Conservation (phyloP, 805 yeast genomes). For the Saccharomycopsis oosterbeekiorum region DNA sequence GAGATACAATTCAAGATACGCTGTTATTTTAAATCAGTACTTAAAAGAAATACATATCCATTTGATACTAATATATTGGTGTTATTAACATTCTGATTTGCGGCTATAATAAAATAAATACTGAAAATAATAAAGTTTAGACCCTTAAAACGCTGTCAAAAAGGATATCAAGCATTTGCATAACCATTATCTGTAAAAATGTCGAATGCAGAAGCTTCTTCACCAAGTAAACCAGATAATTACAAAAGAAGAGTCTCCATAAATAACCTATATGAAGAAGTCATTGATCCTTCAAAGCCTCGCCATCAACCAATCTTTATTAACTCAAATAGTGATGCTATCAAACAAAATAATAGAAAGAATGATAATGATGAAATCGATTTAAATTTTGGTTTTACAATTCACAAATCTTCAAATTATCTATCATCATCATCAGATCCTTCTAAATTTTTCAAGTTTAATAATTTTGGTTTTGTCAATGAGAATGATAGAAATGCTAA, state of each 20-base stretch:
- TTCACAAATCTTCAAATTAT: constrained; percentile 1
- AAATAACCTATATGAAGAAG: constrained; percentile 8
- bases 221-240: background rate
- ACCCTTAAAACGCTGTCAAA: too few species aligned
- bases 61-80: too few species aligned
- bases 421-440: constrained; percentile 7
- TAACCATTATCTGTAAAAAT: background rate
- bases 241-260: constrained; percentile 16
- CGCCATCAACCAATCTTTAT: constrained; percentile 14
- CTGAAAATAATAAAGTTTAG: too few species aligned
- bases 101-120: too few species aligned
- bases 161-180: too few species aligned
- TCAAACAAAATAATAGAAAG: background rate
- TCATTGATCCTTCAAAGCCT: constrained; percentile 17
- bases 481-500: constrained; percentile 14
- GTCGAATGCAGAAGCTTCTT: background rate
- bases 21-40: background rate
- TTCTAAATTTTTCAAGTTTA: constrained; percentile 17
- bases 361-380: constrained; percentile 1
- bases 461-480: constrained; percentile 16
- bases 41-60: too few species aligned
- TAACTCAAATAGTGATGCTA: background rate
- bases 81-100: too few species aligned
- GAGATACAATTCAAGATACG: background rate
- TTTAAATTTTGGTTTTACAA: constrained; percentile 15